These are phyloP conservation scores for Trichoderma sp. DNA, from an alignment of 2,329 filamentous ascomycete genomes.

Conservation along the genomic window DNA sequence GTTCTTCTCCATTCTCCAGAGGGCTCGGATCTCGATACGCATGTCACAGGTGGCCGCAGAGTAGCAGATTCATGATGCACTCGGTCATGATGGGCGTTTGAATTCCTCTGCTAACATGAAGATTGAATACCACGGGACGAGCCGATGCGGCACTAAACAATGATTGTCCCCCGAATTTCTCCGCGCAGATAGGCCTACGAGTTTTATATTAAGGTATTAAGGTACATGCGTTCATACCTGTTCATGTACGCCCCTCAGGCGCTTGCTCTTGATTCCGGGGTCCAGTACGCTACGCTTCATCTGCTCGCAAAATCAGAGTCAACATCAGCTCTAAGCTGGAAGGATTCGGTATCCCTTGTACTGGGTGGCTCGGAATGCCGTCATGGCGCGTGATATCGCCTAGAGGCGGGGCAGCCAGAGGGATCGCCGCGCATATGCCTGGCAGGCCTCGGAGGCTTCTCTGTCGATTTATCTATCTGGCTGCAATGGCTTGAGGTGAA, in stretches of 20 bases:
- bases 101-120: background rate
- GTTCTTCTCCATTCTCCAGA: background rate
- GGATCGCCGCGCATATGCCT: slow-evolving; percentile 19
- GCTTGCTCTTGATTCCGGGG: background rate
- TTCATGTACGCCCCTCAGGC: background rate
- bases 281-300: background rate
- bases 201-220: background rate
- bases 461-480: background rate
- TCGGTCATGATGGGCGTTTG: background rate
- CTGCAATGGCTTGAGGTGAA: background rate
- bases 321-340: background rate
- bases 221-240: background rate
- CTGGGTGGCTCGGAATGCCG: slow-evolving; percentile 21
- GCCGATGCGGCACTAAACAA: slow-evolving; percentile 1
- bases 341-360: background rate
- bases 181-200: background rate
- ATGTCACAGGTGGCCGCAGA: background rate
- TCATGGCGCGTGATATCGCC: slow-evolving; percentile 23
- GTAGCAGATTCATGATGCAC: background rate
- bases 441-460: background rate
- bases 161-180: background rate
- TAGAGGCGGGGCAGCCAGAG: slow-evolving; percentile 9
- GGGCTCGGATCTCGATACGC: background rate
- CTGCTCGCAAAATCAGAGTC: background rate
- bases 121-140: slow-evolving; percentile 9